A percentile compares a stretch with the other conserved stretches of the same genome.
phyloP scores from a whole-genome alignment of 2,329 filamentous ascomycete genomes.

The Colletotrichum spinosum region DNA sequence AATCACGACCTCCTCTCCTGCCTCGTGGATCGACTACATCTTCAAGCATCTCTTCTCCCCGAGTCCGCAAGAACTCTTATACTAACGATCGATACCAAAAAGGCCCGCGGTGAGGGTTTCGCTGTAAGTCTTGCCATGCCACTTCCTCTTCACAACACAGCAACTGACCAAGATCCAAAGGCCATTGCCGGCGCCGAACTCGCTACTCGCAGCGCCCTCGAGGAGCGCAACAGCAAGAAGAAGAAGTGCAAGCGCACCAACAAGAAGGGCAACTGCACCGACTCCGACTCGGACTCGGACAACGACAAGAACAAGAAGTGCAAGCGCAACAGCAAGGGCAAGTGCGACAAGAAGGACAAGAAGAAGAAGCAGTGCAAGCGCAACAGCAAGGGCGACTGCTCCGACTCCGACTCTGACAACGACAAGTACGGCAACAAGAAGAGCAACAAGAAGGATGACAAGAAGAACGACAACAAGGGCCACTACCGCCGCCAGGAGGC shows the following conservation, averaged over 20 bases:
- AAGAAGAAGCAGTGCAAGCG: conserved; percentile 34
- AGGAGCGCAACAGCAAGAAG: conserved; percentile 29
- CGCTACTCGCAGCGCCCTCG: neutral
- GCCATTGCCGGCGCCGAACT: conserved; percentile 8
- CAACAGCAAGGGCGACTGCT: conserved; percentile 31
- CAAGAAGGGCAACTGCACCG: conserved; percentile 21
- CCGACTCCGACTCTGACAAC: conserved; percentile 15
- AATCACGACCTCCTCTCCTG: too few relatives aligned
- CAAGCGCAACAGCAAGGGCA: conserved; percentile 26
- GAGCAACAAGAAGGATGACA: conserved; percentile 13
- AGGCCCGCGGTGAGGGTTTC: conserved; percentile 20
- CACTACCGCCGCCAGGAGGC: conserved; percentile 8
- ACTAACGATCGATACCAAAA: neutral
- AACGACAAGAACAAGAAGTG: conserved; percentile 20
- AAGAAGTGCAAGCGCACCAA: conserved; percentile 33
- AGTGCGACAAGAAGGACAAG: conserved; percentile 9
- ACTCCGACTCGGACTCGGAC: conserved; percentile 12
- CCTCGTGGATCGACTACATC: neutral
- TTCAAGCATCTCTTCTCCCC: neutral
- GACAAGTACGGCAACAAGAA: conserved; percentile 13
- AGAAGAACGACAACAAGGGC: conserved; percentile 19
- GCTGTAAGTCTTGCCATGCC: neutral
- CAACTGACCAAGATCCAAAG: neutral
- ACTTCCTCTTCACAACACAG: neutral
- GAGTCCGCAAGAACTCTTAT: too few relatives aligned